Percentiles rank a stretch among this genome's conserved stretches.
phyloP scores from a whole-genome alignment of 768 basidiomycete genomes.

The Lactarius deliciosus region DNA sequence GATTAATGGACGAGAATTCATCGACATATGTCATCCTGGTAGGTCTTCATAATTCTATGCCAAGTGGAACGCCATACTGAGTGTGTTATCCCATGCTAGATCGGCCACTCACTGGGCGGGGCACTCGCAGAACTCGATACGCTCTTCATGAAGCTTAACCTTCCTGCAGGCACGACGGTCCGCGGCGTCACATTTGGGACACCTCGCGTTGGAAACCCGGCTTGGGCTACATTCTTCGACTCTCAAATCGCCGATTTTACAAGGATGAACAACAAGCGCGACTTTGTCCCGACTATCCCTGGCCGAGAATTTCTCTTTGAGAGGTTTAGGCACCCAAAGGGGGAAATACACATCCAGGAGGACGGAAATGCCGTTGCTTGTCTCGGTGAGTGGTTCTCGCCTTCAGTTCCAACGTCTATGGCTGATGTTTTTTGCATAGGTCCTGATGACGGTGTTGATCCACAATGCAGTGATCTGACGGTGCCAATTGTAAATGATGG shows the following conservation, averaged over 20 bases:
- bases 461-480: slow-evolving; percentile 51
- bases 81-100: background rate
- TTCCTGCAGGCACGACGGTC: slow-evolving; percentile 22
- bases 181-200: slow-evolving; percentile 29
- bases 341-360: slow-evolving; percentile 23
- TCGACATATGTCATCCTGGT: slow-evolving; percentile 25
- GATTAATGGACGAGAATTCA: slow-evolving; percentile 16
- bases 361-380: slow-evolving; percentile 20
- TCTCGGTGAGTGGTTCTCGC: slow-evolving; percentile 4
- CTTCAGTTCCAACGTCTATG: background rate
- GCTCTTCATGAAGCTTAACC: slow-evolving; percentile 27
- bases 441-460: slow-evolving; percentile 54
- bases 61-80: background rate
- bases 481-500: slow-evolving; percentile 48
- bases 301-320: slow-evolving; percentile 17
- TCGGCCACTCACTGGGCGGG: slow-evolving; percentile 27
- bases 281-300: slow-evolving; percentile 24
- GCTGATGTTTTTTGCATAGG: slow-evolving; percentile 10
- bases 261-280: slow-evolving; percentile 26
- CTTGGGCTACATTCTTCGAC: slow-evolving; percentile 24
- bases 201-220: slow-evolving; percentile 24
- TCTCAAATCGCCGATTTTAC: slow-evolving; percentile 23
- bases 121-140: slow-evolving; percentile 28
- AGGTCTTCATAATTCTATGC: background rate
- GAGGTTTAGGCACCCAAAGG: slow-evolving; percentile 20